Percentiles rank a stretch among this genome's conserved stretches.
phyloP scores from a whole-genome alignment of 2,329 filamentous ascomycete species.

The Aplosporella prunicola region DNA sequence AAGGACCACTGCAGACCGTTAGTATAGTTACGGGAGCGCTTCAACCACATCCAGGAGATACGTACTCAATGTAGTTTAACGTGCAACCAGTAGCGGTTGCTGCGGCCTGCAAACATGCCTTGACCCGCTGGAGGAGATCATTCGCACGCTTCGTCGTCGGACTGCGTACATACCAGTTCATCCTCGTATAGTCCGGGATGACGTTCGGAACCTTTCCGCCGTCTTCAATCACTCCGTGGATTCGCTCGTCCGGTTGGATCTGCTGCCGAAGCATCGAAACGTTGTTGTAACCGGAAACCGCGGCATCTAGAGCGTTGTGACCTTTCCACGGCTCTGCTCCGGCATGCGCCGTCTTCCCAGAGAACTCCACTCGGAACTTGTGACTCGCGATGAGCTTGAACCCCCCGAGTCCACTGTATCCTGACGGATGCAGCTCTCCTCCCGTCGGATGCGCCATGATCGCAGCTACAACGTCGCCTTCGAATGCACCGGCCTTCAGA shows the following conservation, averaged over 20 bases:
- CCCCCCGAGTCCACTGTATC: slow-evolving; percentile 16
- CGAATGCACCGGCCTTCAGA: slow-evolving; percentile 36
- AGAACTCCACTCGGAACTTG: slow-evolving; percentile 15
- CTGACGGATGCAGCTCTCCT: slow-evolving; percentile 15
- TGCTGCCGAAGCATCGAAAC: slow-evolving; percentile 25
- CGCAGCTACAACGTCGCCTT: slow-evolving; percentile 15
- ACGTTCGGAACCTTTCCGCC: slow-evolving; percentile 33
- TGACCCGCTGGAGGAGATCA: slow-evolving; percentile 24
- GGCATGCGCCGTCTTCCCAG: slow-evolving; percentile 27
- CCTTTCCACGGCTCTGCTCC: slow-evolving; percentile 32
- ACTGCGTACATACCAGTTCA: slow-evolving; percentile 33
- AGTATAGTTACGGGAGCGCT: neutral
- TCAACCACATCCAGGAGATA: neutral
- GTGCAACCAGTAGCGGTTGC: slow-evolving; percentile 16
- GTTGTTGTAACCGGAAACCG: slow-evolving; percentile 27
- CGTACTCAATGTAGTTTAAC: slow-evolving; percentile 28
- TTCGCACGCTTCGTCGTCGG: slow-evolving; percentile 24
- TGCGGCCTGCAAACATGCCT: slow-evolving; percentile 22
- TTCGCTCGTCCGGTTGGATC: slow-evolving; percentile 28
- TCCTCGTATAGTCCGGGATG: slow-evolving; percentile 31
- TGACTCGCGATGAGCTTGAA: slow-evolving; percentile 11
- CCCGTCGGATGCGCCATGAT: slow-evolving; percentile 21
- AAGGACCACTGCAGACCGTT: slow-evolving; percentile 21
- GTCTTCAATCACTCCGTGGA: slow-evolving; percentile 30
- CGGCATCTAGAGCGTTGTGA: slow-evolving; percentile 33